phyloP scores from a whole-genome alignment of 2,329 filamentous ascomycete genomes.

The Colletotrichum agaves region DNA sequence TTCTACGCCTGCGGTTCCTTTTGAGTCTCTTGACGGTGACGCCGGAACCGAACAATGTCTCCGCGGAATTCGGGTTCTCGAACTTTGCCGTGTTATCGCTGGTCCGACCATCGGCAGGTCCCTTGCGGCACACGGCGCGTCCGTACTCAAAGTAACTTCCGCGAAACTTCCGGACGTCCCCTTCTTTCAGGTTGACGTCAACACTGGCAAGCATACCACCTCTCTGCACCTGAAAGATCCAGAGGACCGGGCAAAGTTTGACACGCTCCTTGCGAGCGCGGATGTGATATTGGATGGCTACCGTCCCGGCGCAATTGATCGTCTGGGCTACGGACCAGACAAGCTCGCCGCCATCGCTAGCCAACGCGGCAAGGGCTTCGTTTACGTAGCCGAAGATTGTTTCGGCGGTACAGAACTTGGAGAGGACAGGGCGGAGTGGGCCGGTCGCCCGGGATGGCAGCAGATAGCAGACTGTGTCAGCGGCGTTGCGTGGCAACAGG shows the following conservation, averaged over 20 bases:
- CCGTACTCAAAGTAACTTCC: slow-evolving; percentile 73
- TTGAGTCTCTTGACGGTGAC: slow-evolving; percentile 38
- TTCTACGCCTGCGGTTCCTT: slow-evolving; percentile 54
- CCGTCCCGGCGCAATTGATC: slow-evolving; percentile 67
- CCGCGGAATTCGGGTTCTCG: slow-evolving; percentile 72
- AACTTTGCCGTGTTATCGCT: slow-evolving; percentile 75
- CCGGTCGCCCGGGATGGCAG: slow-evolving; percentile 69
- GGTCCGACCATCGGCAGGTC: slow-evolving; percentile 73
- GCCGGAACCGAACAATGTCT: slow-evolving; percentile 48
- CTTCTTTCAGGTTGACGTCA: slow-evolving; percentile 73
- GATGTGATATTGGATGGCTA: slow-evolving; percentile 74
- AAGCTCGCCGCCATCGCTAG: slow-evolving; percentile 59
- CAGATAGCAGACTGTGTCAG: slow-evolving; percentile 71
- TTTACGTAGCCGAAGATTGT: slow-evolving; percentile 73
- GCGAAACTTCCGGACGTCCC: slow-evolving; percentile 69
- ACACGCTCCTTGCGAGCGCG: slow-evolving; percentile 63
- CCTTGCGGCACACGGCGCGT: slow-evolving; percentile 75
- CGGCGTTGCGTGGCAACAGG: slow-evolving; percentile 63
- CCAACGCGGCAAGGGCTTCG: slow-evolving; percentile 63
- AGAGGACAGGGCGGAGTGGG: slow-evolving; percentile 58
- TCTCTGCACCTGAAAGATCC: slow-evolving; percentile 66
- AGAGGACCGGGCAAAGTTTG: slow-evolving; percentile 60
- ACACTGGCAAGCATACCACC: slow-evolving; percentile 70
- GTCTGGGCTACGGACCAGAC: slow-evolving; percentile 66
- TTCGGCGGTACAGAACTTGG: slow-evolving; percentile 65